phyloP scores from a whole-genome alignment of 371 early-diverging fungal species.

The Syncephalastrum racemosum region DNA sequence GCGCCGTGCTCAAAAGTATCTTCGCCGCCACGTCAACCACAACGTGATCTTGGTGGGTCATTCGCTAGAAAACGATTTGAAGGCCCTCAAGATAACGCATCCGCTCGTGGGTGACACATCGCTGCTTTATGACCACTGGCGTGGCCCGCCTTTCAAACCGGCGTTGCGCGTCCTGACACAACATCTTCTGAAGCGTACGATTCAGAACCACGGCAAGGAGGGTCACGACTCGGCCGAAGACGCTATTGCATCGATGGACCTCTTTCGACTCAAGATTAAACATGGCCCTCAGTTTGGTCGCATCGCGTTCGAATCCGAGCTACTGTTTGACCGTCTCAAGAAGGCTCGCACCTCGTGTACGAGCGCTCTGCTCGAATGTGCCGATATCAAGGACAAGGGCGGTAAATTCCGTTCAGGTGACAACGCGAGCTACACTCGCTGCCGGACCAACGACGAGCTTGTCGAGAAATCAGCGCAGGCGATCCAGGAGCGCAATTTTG shows the following conservation, averaged over 20 bases:
- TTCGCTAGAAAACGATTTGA: constrained; percentile 42
- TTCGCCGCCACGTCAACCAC: constrained; percentile 53
- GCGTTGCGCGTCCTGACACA: constrained; percentile 59
- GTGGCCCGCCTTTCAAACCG: constrained; percentile 59
- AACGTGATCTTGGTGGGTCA: constrained; percentile 61
- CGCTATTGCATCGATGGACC: constrained; percentile 70
- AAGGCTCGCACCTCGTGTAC: constrained; percentile 37
- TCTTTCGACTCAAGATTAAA: constrained; percentile 60
- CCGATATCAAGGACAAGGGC: constrained; percentile 10
- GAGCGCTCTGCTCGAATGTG: constrained; percentile 47
- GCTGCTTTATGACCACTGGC: constrained; percentile 58
- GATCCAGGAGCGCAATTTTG: constrained; percentile 23
- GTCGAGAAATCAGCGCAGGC: constrained; percentile 26
- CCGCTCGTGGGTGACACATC: constrained; percentile 75
- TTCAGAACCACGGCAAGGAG: constrained; percentile 51
- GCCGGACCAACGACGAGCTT: constrained; percentile 27
- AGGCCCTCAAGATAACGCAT: constrained; percentile 52
- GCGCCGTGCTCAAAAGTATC: constrained; percentile 56
- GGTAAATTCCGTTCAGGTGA: constrained; percentile 19
- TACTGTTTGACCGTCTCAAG: constrained; percentile 51
- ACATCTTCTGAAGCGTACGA: constrained; percentile 55
- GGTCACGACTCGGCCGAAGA: constrained; percentile 85
- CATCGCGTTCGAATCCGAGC: constrained; percentile 39
- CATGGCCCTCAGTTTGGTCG: constrained; percentile 53
- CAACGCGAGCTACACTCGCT: constrained; percentile 25